Percentiles rank a stretch among this genome's conserved stretches.
Evolutionary conservation across 1,284 basidiomycete species (phyloP).

Genomic region (Polyporus tsugae): DNA sequence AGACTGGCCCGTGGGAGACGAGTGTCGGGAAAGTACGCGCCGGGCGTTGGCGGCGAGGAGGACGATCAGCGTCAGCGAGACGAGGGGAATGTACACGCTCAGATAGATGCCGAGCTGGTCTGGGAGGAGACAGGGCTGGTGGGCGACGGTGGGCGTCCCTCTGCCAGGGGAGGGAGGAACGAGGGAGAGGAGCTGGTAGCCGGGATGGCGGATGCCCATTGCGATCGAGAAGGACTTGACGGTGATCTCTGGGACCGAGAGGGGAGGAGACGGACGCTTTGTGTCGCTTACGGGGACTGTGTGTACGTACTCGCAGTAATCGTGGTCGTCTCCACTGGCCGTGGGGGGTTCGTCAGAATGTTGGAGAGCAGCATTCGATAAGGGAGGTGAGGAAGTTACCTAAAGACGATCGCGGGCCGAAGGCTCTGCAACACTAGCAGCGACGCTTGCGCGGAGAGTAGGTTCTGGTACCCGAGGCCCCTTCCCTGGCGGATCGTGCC

Average conservation of each 20-base stretch:
- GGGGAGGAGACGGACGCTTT: constrained; percentile 31
- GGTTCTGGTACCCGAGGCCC: constrained; percentile 72
- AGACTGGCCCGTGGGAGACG: constrained; percentile 8
- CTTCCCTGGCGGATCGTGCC: constrained; percentile 59
- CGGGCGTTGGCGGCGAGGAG: constrained; percentile 39
- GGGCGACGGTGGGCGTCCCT: constrained; percentile 44
- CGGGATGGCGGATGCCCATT: constrained; percentile 63
- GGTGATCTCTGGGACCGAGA: constrained; percentile 59
- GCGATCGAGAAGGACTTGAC: constrained; percentile 70
- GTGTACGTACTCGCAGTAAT: constrained; percentile 69
- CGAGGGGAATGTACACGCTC: constrained; percentile 56
- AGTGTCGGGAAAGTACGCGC: constrained; percentile 34
- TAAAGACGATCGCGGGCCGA: constrained; percentile 59
- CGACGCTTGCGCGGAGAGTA: constrained; percentile 58
- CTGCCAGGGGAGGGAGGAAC: constrained; percentile 40
- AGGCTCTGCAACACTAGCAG: constrained; percentile 59
- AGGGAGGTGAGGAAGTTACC: constrained; percentile 41
- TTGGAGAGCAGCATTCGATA: not conserved
- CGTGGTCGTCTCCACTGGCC: constrained; percentile 70
- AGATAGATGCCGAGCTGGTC: constrained; percentile 65
- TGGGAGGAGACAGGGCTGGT: constrained; percentile 63
- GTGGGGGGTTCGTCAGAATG: not conserved
- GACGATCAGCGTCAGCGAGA: constrained; percentile 45
- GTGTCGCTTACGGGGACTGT: constrained; percentile 36
- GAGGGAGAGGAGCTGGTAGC: constrained; percentile 71